Evolutionary conservation across 1,139 yeast species (phyloP).

Genomic region (Blastobotrys illinoisensis): DNA sequence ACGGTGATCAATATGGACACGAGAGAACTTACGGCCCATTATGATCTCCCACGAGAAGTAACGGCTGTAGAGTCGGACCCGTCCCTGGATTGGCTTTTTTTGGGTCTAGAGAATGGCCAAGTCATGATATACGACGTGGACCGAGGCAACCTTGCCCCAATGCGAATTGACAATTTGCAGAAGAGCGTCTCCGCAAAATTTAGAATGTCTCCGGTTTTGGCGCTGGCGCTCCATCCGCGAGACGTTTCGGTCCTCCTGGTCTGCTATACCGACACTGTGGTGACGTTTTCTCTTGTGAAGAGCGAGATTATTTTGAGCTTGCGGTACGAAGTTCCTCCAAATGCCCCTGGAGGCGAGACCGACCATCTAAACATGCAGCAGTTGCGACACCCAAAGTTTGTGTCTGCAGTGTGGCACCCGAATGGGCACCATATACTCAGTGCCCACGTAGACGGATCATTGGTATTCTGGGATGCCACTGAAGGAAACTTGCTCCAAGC

Average conservation of each 20-base stretch:
- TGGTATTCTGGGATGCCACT: conserved; percentile 89
- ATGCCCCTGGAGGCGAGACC: conserved; percentile 59
- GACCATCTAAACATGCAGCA: conserved; percentile 30
- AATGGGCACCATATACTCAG: conserved; percentile 83
- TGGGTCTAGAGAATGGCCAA: conserved; percentile 77
- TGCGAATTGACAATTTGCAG: conserved; percentile 69
- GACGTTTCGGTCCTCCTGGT: conserved; percentile 76
- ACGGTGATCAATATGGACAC: conserved; percentile 66
- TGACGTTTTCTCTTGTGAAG: conserved; percentile 61
- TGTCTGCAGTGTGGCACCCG: conserved; percentile 80
- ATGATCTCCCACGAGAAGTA: conserved; percentile 52
- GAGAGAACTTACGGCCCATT: conserved; percentile 51
- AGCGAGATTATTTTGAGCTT: conserved; percentile 53
- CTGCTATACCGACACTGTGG: conserved; percentile 64
- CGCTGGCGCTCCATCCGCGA: conserved; percentile 79
- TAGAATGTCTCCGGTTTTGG: conserved; percentile 52
- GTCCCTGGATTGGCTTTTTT: conserved; percentile 74
- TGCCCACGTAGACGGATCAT: conserved; percentile 70
- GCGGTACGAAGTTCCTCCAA: conserved; percentile 54
- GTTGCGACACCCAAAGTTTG: conserved; percentile 45
- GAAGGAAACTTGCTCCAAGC: conserved; percentile 72
- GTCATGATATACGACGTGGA: conserved; percentile 79
- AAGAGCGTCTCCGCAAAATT: conserved; percentile 32
- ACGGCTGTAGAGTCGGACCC: conserved; percentile 74
- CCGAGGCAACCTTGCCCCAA: conserved; percentile 60